Percentiles rank a stretch among this genome's conserved stretches.
Conservation (phyloP, 441 rosid genomes). For the Isatis lusitanica region DNA sequence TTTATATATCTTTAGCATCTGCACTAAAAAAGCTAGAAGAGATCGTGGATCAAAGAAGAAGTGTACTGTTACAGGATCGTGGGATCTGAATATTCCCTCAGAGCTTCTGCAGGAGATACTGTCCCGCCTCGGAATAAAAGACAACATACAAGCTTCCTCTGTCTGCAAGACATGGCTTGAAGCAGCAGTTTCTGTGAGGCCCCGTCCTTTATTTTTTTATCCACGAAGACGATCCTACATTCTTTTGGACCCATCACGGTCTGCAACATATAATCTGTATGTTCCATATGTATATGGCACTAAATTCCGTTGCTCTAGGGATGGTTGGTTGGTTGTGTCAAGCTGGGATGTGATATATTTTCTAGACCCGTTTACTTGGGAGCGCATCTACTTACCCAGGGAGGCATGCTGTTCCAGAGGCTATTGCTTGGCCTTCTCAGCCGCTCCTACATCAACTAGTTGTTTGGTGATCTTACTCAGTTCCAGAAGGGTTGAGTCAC, state of each 20-base stretch:
- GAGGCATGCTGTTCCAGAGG: no score
- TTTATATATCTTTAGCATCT: no score
- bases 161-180: constrained; percentile 22
- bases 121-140: constrained; percentile 17
- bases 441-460: constrained; percentile 18
- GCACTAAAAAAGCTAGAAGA: no score
- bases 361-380: constrained; percentile 1
- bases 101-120: constrained; percentile 11
- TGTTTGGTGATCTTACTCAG: neutral
- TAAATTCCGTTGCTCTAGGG: neutral
- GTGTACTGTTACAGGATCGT: neutral
- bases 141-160: neutral
- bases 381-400: neutral
- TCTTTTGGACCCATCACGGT: neutral
- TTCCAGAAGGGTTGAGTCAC: no score
- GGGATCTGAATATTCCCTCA: neutral
- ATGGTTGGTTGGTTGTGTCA: constrained; percentile 17
- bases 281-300: neutral
- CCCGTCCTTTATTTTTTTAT: neutral
- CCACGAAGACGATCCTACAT: neutral
- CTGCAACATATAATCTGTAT: neutral
- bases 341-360: neutral
- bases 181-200: constrained; percentile 3
- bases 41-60: neutral
- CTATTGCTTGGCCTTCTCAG: neutral